Evolutionary conservation across 2,329 filamentous ascomycete genomes (phyloP).

Genomic region (Amylocarpus encephaloides): DNA sequence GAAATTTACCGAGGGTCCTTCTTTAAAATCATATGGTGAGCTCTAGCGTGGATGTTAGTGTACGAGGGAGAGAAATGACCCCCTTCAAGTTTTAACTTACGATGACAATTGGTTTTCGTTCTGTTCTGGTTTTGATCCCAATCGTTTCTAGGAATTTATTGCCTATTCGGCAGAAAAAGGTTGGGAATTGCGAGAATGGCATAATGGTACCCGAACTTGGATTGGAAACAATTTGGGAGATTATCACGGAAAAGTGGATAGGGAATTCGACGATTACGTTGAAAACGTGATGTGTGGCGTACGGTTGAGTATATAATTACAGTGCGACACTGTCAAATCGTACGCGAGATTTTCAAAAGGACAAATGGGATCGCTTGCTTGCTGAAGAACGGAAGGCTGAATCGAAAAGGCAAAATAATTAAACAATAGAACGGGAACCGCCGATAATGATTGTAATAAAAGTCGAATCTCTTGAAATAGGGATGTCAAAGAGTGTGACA

Average conservation of each 20-base stretch:
- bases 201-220: conserved; percentile 1
- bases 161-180: conserved; percentile 9
- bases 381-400: conserved; percentile 1
- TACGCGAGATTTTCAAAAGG: background rate
- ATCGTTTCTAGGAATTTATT: conserved; percentile 16
- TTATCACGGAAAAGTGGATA: background rate
- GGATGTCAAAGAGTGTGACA: background rate
- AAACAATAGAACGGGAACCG: background rate
- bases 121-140: conserved; percentile 14
- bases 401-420: background rate
- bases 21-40: conserved; percentile 52
- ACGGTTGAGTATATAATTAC: background rate
- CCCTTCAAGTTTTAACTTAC: conserved; percentile 11
- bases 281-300: background rate
- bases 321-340: background rate
- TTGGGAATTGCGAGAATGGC: conserved; percentile 13
- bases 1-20: conserved; percentile 42
- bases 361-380: conserved; percentile 1
- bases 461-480: background rate
- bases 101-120: conserved; percentile 14
- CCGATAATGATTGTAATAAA: conserved; percentile 3
- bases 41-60: conserved; percentile 38
- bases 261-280: too few species aligned
- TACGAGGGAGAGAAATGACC: background rate
- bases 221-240: background rate